These are phyloP conservation scores for Trifolium pratense DNA, from an alignment of 306 rosid genomes.

Conservation along the genomic window DNA sequence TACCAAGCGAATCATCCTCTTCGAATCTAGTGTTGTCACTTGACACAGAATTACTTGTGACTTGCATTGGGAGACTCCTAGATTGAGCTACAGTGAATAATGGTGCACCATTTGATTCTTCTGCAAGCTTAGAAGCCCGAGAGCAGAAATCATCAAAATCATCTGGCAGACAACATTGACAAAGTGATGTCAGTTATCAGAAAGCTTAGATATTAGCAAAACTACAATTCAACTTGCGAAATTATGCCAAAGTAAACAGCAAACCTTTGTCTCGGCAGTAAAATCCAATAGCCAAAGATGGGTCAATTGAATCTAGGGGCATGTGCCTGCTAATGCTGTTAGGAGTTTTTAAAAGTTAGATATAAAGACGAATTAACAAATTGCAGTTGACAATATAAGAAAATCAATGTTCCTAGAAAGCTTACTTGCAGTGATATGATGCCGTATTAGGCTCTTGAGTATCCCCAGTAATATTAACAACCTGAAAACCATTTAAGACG, in stretches of 20 bases:
- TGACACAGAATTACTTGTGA: conserved; percentile 45
- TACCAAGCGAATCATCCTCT: conserved; percentile 48
- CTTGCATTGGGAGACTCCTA: conserved; percentile 54
- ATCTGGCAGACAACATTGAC: conserved; percentile 52
- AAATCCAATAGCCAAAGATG: conserved; percentile 96
- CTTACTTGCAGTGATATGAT: conserved; percentile 92
- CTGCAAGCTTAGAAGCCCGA: conserved; percentile 79
- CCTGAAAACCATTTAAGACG: conserved; percentile 56
- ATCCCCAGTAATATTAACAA: conserved; percentile 57
- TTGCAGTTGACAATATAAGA: conserved; percentile 2
- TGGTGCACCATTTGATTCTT: conserved; percentile 89
- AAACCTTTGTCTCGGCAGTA: conserved; percentile 92
- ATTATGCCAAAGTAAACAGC: conserved; percentile 37
- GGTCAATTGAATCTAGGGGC: conserved; percentile 79
- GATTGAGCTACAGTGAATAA: conserved; percentile 78
- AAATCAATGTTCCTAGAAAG: conserved; percentile 21
- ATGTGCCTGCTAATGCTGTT: conserved; percentile 72
- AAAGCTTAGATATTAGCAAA: conserved; percentile 24
- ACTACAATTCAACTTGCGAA: conserved; percentile 18
- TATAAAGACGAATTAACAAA: conserved; percentile 10
- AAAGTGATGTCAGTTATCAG: conserved; percentile 32
- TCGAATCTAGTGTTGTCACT: conserved; percentile 44
- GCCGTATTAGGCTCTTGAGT: conserved; percentile 71
- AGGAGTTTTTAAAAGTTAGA: conserved; percentile 18
- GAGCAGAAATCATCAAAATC: conserved; percentile 83